phyloP scores from a whole-genome alignment of 495 filamentous ascomycete species.

The Hypoxylon crocopeplum region DNA sequence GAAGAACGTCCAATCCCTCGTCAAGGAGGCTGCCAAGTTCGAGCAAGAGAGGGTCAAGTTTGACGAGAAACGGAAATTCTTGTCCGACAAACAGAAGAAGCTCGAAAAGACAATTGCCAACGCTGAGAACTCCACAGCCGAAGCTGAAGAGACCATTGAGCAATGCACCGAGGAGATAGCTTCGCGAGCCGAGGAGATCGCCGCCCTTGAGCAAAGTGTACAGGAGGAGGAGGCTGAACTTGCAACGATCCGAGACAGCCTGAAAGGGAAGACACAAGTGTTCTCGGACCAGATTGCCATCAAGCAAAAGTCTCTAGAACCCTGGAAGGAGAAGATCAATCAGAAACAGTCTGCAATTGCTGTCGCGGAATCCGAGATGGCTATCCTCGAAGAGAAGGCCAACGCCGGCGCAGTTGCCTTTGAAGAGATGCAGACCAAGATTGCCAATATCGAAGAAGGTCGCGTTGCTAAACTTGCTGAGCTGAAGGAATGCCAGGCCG shows the following conservation, averaged over 20 bases:
- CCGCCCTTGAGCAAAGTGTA: conserved; percentile 74
- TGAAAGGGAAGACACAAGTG: conserved; percentile 94
- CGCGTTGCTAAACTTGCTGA: conserved; percentile 73
- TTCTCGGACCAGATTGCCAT: conserved; percentile 89
- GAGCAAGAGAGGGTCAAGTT: conserved; percentile 97
- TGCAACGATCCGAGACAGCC: conserved; percentile 73
- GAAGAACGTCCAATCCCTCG: conserved; percentile 75
- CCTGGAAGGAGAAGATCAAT: conserved; percentile 96
- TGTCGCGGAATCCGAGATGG: conserved; percentile 90
- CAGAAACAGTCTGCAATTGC: conserved; percentile 92
- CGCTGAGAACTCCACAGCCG: conserved; percentile 65
- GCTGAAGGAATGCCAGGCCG: conserved; percentile 74
- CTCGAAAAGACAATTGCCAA: conserved; percentile 85
- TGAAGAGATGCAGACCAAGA: conserved; percentile 83
- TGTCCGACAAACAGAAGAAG: conserved; percentile 89
- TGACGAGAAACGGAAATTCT: conserved; percentile 95
- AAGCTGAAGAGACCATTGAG: conserved; percentile 77
- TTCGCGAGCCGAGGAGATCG: conserved; percentile 72
- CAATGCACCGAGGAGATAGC: conserved; percentile 80
- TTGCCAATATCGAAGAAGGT: conserved; percentile 72
- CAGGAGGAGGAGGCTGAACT: conserved; percentile 83
- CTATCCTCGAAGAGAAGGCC: conserved; percentile 85
- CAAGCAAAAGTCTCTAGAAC: conserved; percentile 94
- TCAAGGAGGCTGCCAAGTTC: conserved; percentile 89
- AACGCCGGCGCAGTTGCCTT: conserved; percentile 84